A percentile compares a stretch with the other conserved stretches of the same genome.
Conservation (phyloP, 495 filamentous ascomycete genomes). For the Penicillium coffeae region DNA sequence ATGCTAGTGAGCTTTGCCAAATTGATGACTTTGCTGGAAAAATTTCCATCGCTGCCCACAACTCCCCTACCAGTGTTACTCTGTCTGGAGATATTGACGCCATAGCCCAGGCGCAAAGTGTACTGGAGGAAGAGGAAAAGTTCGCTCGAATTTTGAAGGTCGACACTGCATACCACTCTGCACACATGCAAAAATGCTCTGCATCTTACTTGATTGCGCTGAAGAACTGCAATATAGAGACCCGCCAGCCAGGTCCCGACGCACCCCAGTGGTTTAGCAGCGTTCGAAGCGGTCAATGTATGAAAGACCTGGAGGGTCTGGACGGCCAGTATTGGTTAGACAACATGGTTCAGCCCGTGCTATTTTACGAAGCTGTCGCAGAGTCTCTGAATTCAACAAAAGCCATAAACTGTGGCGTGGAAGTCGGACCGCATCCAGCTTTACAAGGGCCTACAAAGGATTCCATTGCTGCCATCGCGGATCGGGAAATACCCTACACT, state of each 20-base stretch:
- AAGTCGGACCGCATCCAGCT: constrained; percentile 50
- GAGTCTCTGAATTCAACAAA: not conserved
- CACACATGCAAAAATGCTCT: constrained; percentile 33
- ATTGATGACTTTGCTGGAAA: constrained; percentile 1
- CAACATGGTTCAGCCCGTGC: constrained; percentile 4
- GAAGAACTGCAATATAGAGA: constrained; percentile 8
- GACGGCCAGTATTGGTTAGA: constrained; percentile 7
- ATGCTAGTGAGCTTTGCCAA: constrained; percentile 33
- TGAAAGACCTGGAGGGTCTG: not conserved
- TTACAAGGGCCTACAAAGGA: constrained; percentile 38
- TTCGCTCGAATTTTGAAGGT: constrained; percentile 40
- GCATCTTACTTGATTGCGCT: constrained; percentile 34
- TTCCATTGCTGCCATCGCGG: constrained; percentile 19
- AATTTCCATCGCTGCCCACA: constrained; percentile 24
- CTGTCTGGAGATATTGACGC: constrained; percentile 29
- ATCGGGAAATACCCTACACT: constrained; percentile 33
- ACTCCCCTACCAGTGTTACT: constrained; percentile 29
- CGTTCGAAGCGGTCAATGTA: constrained; percentile 5
- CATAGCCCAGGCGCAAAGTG: constrained; percentile 18
- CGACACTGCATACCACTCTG: constrained; percentile 30
- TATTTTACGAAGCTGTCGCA: constrained; percentile 6
- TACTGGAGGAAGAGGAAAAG: constrained; percentile 8
- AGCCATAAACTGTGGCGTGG: constrained; percentile 29
- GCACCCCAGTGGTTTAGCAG: constrained; percentile 5
- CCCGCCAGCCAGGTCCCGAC: not conserved